Base-by-base conservation (phyloP, 139 green algal genomes). In the Chlamydomonas schloesseri region DNA sequence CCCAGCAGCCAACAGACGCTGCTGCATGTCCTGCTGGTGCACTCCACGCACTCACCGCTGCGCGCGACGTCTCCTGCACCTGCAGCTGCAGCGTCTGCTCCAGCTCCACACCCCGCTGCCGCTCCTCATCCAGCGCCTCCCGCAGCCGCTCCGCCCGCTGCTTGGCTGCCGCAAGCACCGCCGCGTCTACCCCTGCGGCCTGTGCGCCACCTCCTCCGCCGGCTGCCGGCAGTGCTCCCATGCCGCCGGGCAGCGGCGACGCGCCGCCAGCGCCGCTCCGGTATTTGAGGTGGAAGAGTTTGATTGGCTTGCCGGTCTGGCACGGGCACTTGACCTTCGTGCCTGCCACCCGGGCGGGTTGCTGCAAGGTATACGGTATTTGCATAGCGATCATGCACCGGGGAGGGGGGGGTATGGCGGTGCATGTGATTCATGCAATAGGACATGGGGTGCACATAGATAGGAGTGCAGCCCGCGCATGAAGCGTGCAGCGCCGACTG, bases 61-160 rank as follows among this genome's bases (percentile, higher is more conserved):
- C 75, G 57, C 42, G 65, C 26, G 20, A 58, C 11, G 53, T 24
- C 24, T 71, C 75, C 57, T 14, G 58, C 58, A 28, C 33, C 58
- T 82, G 26, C 75, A 17, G 33, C 23, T 58, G 57, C 18, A 73
- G 5, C 36, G 47, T 28, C 58, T 29, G 20, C 75, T 82, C 75
- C 34, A 82, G 58, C 58, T 58, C 75, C 75, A 24, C 58, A 28
- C 37, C 75, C 20, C 24, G 21, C 33, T 29, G 34, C 28, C 75
- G 57, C 75, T 82, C 34, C 75, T 82, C 58, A 36, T 71, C n/a
- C 17, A 82, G 55, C 11, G 75, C 75, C 60, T 82, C 75, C 34
- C 37, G 57, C 57, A 82, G 3, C 34, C 60, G 57, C 8, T 21
- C 21, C 36, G 60, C 60, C n/a, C 28, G 31, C 53, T 67, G 73